Evolutionary conservation across 73 alveolate species (phyloP).

Genomic region (Tetrahymena malaccensis): DNA sequence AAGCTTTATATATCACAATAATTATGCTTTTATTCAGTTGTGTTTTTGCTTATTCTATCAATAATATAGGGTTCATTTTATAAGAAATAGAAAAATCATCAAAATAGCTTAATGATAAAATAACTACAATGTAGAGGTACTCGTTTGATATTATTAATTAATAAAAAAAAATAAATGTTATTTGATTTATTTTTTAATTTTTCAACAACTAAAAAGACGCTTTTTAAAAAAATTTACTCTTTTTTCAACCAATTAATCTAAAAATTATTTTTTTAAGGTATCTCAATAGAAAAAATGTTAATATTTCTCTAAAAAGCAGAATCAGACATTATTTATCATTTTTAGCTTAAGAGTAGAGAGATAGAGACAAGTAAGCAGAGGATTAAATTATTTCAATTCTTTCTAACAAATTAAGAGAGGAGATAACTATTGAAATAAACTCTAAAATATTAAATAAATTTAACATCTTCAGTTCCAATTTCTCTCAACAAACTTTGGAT

Average conservation of each 20-base stretch:
- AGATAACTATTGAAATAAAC: neutral
- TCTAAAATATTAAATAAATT: neutral
- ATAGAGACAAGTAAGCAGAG: neutral
- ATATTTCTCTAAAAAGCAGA: neutral
- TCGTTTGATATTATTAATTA: neutral
- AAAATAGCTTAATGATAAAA: neutral
- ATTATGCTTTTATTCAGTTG: conserved; percentile 64
- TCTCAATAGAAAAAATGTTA: neutral
- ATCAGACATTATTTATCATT: neutral
- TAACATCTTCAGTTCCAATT: neutral
- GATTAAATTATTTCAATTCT: neutral
- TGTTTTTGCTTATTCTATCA: conserved; percentile 36
- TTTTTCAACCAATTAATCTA: too few species aligned
- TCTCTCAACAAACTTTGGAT: neutral
- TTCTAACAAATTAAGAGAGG: neutral
- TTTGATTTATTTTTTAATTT: too few species aligned
- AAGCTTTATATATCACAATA: conserved; percentile 45
- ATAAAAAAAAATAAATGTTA: too few species aligned
- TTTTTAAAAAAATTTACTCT: too few species aligned
- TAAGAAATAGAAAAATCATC: neutral
- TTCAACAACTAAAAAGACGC: too few species aligned
- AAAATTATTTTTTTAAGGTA: neutral
- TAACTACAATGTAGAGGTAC: neutral
- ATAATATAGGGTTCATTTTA: conserved; percentile 16
- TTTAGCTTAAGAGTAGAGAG: neutral